phyloP scores from a whole-genome alignment of 306 rosid species.

The Sesbania bispinosa region DNA sequence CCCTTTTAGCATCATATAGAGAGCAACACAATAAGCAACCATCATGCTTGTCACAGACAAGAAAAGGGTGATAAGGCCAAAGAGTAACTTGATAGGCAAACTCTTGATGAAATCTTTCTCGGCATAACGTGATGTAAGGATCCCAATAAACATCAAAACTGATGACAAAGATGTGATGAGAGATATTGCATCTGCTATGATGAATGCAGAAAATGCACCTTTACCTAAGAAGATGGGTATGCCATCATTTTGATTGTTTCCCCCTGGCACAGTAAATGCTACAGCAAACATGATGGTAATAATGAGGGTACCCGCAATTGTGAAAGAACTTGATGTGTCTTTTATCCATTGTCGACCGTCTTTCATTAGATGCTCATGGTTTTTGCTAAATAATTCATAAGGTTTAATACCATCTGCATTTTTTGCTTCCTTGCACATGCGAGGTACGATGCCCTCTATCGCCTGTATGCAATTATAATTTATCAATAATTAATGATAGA shows the following conservation, averaged over 20 bases:
- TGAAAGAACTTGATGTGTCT: not conserved
- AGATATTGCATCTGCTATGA: not conserved
- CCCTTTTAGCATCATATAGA: not conserved
- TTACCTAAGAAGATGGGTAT: not conserved
- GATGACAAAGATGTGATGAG: not conserved
- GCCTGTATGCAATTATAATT: not conserved
- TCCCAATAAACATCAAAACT: not conserved
- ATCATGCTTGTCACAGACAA: not conserved
- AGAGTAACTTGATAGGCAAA: not conserved
- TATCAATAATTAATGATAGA: not conserved
- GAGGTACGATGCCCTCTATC: not conserved
- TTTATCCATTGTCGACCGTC: not conserved
- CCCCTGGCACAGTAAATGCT: not conserved
- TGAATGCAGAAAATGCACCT: not conserved
- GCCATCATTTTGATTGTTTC: not conserved
- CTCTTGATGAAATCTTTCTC: not conserved
- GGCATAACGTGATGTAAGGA: not conserved
- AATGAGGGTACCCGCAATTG: not conserved
- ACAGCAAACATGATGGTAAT: not conserved
- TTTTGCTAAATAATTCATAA: not conserved
- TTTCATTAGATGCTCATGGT: not conserved
- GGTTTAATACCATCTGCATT: not conserved
- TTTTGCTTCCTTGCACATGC: not conserved
- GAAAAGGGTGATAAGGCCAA: not conserved
- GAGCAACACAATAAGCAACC: not conserved